These are phyloP conservation scores for Talaromyces trachyspermus DNA, from an alignment of 495 filamentous ascomycete genomes.

Conservation along the genomic window DNA sequence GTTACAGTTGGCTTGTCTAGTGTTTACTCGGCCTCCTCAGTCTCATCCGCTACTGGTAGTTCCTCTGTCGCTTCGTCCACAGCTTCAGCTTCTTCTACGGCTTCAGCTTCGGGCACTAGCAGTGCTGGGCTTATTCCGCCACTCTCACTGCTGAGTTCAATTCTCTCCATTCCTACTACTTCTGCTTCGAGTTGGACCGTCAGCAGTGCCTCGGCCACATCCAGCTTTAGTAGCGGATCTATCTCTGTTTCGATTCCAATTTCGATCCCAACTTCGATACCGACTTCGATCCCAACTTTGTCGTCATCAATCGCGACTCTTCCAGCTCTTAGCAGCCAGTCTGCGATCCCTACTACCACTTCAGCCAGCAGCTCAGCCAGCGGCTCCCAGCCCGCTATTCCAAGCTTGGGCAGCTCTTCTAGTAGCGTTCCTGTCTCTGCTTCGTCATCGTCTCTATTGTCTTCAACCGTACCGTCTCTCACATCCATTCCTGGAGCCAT, in stretches of 20 bases:
- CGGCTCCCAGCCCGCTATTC: constrained; percentile 4
- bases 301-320: too few species aligned
- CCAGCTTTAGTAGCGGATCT: constrained; percentile 6
- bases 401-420: constrained; percentile 2
- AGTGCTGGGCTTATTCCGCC: constrained; percentile 6
- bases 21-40: constrained; percentile 12
- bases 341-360: constrained; percentile 4
- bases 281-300: constrained; percentile 4
- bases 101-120: constrained; percentile 3
- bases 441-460: constrained; percentile 4
- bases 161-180: constrained; percentile 12
- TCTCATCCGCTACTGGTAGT: constrained; percentile 11
- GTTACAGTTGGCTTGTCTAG: constrained; percentile 13
- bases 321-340: too few species aligned
- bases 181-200: neutral
- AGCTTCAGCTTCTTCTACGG: constrained; percentile 7
- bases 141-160: neutral
- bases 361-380: neutral
- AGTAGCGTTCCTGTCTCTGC: constrained; percentile 14
- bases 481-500: constrained; percentile 11
- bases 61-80: constrained; percentile 4
- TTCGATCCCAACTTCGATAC: neutral
- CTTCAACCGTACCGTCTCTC: constrained; percentile 3
- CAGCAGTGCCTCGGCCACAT: constrained; percentile 6
- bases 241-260: constrained; percentile 5